Conservation (phyloP, 768 basidiomycete genomes). For the Suillus spraguei region DNA sequence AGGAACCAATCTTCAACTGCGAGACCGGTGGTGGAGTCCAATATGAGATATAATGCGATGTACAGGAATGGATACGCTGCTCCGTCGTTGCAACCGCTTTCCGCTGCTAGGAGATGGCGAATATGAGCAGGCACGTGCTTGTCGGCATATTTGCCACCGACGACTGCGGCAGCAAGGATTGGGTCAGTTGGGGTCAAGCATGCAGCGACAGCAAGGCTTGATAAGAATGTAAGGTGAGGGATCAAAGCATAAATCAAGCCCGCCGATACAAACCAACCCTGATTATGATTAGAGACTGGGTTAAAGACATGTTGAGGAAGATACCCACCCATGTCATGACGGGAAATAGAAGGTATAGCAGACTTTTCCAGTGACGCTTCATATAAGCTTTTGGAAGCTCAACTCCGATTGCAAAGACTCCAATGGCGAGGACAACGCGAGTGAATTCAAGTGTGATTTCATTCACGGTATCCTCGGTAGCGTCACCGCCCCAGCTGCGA, state of each 20-base stretch:
- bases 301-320: slow-evolving; percentile 11
- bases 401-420: slow-evolving; percentile 97
- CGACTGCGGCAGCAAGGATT: slow-evolving; percentile 49
- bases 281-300: slow-evolving; percentile 13
- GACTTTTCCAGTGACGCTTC: slow-evolving; percentile 87
- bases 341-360: slow-evolving; percentile 81
- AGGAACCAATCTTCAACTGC: slow-evolving; percentile 91
- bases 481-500: slow-evolving; percentile 63
- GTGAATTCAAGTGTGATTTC: slow-evolving; percentile 87
- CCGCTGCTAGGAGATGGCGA: slow-evolving; percentile 63
- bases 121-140: slow-evolving; percentile 93
- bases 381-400: slow-evolving; percentile 97
- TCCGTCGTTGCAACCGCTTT: slow-evolving; percentile 95
- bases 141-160: slow-evolving; percentile 96
- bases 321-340: slow-evolving; percentile 81
- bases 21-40: slow-evolving; percentile 59
- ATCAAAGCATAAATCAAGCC: slow-evolving; percentile 91
- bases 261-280: slow-evolving; percentile 96
- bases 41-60: slow-evolving; percentile 83
- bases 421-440: slow-evolving; percentile 91
- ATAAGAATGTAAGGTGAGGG: slow-evolving; percentile 87
- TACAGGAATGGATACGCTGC: slow-evolving; percentile 95
- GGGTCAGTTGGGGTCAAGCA: slow-evolving; percentile 85
- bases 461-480: slow-evolving; percentile 54
- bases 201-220: slow-evolving; percentile 87